These are phyloP conservation scores for Cornus suecica DNA, from an alignment of 148 eudicot genomes.

Conservation along the genomic window DNA sequence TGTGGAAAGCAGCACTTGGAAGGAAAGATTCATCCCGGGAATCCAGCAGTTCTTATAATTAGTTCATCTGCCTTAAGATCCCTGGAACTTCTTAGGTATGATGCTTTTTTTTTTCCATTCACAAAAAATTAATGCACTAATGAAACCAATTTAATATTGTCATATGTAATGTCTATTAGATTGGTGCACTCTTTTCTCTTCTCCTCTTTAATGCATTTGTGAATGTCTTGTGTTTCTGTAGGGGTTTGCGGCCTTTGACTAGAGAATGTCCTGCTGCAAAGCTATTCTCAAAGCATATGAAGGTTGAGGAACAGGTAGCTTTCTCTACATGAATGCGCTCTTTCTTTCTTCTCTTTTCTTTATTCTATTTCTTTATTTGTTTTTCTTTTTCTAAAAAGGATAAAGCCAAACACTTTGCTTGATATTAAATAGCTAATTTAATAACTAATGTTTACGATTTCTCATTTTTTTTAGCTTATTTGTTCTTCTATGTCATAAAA, in stretches of 20 bases:
- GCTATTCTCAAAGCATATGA: slow-evolving; percentile 94
- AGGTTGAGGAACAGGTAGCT: slow-evolving; percentile 89
- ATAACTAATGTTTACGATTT: no score
- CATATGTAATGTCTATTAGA: neutral
- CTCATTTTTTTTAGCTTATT: no score
- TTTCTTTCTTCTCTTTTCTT: no score
- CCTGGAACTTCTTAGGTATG: slow-evolving; percentile 82
- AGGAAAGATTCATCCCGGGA: slow-evolving; percentile 77
- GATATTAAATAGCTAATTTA: no score
- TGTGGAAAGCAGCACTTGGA: slow-evolving; percentile 56
- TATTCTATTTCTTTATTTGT: slow-evolving; percentile 12
- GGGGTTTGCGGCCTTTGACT: slow-evolving; percentile 76
- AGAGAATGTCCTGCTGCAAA: slow-evolving; percentile 83
- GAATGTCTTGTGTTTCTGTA: slow-evolving; percentile 17
- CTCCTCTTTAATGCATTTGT: neutral
- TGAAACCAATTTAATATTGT: neutral
- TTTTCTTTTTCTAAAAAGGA: no score
- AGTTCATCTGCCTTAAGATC: slow-evolving; percentile 80
- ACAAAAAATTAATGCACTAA: neutral
- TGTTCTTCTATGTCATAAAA: no score
- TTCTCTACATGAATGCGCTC: no score
- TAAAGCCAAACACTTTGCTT: neutral
- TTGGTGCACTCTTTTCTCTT: neutral
- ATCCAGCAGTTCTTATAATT: slow-evolving; percentile 71
- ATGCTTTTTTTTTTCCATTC: slow-evolving; percentile 6